A percentile compares a stretch with the other conserved stretches of the same genome.
phyloP scores from a whole-genome alignment of 2,329 filamentous ascomycete species.

The Zymoseptoria crescenta region DNA sequence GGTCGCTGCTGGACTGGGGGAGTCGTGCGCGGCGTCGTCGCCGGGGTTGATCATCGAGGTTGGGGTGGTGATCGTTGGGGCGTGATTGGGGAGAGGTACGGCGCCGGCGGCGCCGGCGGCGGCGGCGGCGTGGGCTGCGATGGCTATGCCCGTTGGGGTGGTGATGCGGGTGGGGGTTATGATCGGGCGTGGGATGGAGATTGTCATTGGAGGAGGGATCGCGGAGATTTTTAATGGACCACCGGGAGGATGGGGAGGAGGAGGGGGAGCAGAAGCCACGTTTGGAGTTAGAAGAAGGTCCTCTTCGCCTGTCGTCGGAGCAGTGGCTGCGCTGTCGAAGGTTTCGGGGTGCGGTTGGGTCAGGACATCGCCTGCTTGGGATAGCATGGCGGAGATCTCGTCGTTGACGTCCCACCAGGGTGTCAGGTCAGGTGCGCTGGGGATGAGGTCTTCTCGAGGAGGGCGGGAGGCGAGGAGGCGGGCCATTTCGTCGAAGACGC shows the following conservation, averaged over 20 bases:
- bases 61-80: too few species aligned
- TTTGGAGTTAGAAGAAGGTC: neutral
- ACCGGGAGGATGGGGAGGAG: too few species aligned
- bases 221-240: too few species aligned
- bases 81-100: too few species aligned
- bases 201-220: neutral
- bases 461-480: neutral
- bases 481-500: constrained; percentile 5
- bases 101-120: too few species aligned
- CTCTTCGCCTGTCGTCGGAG: neutral
- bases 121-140: too few species aligned
- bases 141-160: too few species aligned
- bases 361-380: neutral
- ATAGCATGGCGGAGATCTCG: neutral
- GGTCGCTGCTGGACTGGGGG: neutral
- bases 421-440: neutral
- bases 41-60: too few species aligned
- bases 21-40: neutral
- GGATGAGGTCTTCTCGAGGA: neutral
- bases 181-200: neutral
- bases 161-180: too few species aligned
- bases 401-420: neutral
- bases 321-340: neutral
- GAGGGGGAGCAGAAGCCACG: too few species aligned
- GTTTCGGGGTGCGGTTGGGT: neutral